Percentiles rank a stretch among this genome's conserved stretches.
phyloP scores from a whole-genome alignment of 2,329 filamentous ascomycete genomes.

The Penicillium sp. region DNA sequence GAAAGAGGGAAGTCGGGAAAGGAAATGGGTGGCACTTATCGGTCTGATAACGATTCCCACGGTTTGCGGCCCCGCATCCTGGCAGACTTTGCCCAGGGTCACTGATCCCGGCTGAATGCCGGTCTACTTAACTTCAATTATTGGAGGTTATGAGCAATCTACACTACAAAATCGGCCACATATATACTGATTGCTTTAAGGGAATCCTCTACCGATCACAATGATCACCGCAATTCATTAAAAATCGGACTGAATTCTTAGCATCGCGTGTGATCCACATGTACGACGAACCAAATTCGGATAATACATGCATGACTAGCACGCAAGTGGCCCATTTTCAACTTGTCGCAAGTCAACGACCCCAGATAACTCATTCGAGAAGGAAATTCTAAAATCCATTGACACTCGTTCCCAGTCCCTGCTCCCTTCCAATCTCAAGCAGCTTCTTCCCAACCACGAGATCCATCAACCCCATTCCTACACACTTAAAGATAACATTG shows the following conservation, averaged over 20 bases:
- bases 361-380: not conserved
- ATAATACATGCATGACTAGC: not conserved
- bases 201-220: too few relatives aligned
- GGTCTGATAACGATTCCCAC: slow-evolving; percentile 11
- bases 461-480: slow-evolving; percentile 54
- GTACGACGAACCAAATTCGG: too few relatives aligned
- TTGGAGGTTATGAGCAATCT: not conserved
- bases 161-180: not conserved
- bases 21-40: slow-evolving; percentile 4
- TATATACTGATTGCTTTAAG: too few relatives aligned
- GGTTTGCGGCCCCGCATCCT: slow-evolving; percentile 14
- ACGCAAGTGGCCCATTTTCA: not conserved
- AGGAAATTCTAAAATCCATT: slow-evolving; percentile 34
- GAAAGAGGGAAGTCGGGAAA: not conserved
- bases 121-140: not conserved
- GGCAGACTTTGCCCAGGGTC: slow-evolving; percentile 4
- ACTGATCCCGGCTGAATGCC: not conserved
- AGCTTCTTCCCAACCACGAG: slow-evolving; percentile 46
- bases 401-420: slow-evolving; percentile 35
- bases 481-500: slow-evolving; percentile 52
- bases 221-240: too few relatives aligned
- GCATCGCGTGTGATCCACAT: too few relatives aligned
- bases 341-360: too few relatives aligned
- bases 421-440: slow-evolving; percentile 36
- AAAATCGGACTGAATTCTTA: too few relatives aligned